phyloP scores from a whole-genome alignment of 257 asterid species.

The Paulownia fortunei region DNA sequence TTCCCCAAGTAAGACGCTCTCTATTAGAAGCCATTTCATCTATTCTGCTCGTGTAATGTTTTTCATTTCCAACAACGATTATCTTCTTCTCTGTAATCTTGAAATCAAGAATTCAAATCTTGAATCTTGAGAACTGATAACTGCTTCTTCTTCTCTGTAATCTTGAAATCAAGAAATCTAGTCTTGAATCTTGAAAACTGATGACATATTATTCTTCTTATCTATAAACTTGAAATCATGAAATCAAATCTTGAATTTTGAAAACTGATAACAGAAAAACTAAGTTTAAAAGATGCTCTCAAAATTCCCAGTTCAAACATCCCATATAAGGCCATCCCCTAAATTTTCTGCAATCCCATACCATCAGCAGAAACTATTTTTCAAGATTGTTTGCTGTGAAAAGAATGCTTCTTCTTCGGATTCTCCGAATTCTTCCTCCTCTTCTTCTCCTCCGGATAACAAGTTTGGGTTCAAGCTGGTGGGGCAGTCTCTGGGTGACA shows the following conservation, averaged over 20 bases:
- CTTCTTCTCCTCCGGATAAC: conserved; percentile 43
- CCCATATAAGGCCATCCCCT: conserved; percentile 38
- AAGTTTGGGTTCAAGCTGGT: conserved; percentile 65
- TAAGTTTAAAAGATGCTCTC: conserved; percentile 52
- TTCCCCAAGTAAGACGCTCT: background rate
- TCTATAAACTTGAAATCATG: conserved; percentile 17
- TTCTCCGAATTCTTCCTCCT: conserved; percentile 49
- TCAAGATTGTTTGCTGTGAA: conserved; percentile 60
- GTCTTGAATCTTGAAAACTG: background rate
- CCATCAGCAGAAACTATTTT: conserved; percentile 42
- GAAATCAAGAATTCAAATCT: background rate
- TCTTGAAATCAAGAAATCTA: background rate
- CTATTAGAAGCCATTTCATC: background rate
- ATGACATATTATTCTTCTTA: background rate
- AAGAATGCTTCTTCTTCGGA: conserved; percentile 55
- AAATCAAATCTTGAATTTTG: conserved; percentile 19
- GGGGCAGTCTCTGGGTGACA: conserved; percentile 59
- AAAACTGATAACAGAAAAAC: conserved; percentile 2
- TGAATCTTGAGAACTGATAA: background rate
- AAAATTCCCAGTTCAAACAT: conserved; percentile 45
- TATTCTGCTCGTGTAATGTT: background rate
- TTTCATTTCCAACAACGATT: background rate
- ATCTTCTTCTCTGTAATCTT: background rate
- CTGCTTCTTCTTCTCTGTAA: background rate
- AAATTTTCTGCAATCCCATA: conserved; percentile 32